phyloP scores from a whole-genome alignment of 1,284 basidiomycete genomes.

The Apiotrichum porosum region DNA sequence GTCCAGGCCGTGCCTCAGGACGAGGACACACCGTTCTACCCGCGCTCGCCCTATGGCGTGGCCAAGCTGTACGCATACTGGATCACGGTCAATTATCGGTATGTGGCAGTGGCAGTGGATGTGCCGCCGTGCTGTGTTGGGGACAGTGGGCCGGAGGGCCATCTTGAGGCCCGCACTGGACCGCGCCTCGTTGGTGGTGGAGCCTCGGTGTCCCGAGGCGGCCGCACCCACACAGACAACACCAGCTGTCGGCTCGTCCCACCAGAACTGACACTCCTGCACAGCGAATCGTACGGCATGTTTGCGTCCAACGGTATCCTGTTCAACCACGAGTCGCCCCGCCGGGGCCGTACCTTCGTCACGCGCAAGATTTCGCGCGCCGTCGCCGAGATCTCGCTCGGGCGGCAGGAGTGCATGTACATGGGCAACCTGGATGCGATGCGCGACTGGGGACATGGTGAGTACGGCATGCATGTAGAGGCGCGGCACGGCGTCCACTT shows the following conservation, averaged over 20 bases:
- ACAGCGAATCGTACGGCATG: conserved; percentile 85
- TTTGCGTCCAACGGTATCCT: conserved; percentile 77
- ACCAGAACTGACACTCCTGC: not conserved
- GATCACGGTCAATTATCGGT: conserved; percentile 28
- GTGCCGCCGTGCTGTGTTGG: not conserved
- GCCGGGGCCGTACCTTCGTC: conserved; percentile 85
- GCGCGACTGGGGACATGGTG: conserved; percentile 91
- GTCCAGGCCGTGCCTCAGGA: conserved; percentile 85
- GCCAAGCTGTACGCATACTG: conserved; percentile 64
- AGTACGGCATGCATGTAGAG: no score
- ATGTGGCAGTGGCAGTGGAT: not conserved
- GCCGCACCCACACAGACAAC: not conserved
- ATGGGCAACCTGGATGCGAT: conserved; percentile 84
- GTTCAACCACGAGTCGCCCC: conserved; percentile 91
- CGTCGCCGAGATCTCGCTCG: conserved; percentile 78
- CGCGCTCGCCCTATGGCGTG: conserved; percentile 82
- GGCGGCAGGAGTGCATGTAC: conserved; percentile 79
- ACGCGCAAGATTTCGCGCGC: conserved; percentile 87
- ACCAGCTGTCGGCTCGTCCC: not conserved
- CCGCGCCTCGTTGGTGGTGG: no score
- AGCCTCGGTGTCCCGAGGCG: no score
- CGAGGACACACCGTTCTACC: conserved; percentile 90
- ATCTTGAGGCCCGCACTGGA: no score
- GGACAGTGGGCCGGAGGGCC: no score
- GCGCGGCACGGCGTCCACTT: no score